Evolutionary conservation across 805 yeast species (phyloP), one percentile per base, ranked within the genome.

Genomic region (Candida ortonii): DNA sequence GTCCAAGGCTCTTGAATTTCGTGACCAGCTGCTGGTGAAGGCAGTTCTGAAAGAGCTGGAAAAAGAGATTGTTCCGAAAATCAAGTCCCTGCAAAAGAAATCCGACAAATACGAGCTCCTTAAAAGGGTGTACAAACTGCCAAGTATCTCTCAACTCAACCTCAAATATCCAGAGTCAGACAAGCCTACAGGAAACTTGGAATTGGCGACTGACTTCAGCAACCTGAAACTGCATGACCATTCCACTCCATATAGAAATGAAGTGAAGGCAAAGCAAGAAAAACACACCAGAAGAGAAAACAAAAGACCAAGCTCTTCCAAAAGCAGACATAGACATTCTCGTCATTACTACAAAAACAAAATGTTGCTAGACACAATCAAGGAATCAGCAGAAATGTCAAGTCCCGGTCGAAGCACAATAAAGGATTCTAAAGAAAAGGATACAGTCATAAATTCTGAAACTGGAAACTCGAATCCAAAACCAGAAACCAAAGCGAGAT

Each of bases 91-190:
- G 21, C 34, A 48, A 14, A 25, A 41, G 10, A 41, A 45, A 6
- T 37, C 52, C 5, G 39, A 36, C 16, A 54, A 58, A 25, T 58
- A 57, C 31, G 49, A 51, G 21, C 26, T 44, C 5, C 25, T 50
- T 16, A 55, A 52, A 33, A 28, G 20, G 13, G 23, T 53, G 3
- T 52, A 53, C 25, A 55, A 47, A 28, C 42, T 55, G 16, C 61
- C 59, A 7, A 54, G 59, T 34, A 41, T 54, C 5, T 45, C 55
- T 0, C 47, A 50, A 19, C 29, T 55, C 20, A 43, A 43, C 16
- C 39, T 34, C 14, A 43, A 43, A 16, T 24, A 39, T 12, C 24
- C 19, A 10, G n/a, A n/a, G n/a, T n/a, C n/a, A n/a, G 33, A 22
- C 18, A 22, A 19, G 17, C 7, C 6, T 5, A 18, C 10, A 11